Evolutionary conservation across 2,329 filamentous ascomycete genomes (phyloP).

Genomic region (Davidsoniella neocaledoniae): DNA sequence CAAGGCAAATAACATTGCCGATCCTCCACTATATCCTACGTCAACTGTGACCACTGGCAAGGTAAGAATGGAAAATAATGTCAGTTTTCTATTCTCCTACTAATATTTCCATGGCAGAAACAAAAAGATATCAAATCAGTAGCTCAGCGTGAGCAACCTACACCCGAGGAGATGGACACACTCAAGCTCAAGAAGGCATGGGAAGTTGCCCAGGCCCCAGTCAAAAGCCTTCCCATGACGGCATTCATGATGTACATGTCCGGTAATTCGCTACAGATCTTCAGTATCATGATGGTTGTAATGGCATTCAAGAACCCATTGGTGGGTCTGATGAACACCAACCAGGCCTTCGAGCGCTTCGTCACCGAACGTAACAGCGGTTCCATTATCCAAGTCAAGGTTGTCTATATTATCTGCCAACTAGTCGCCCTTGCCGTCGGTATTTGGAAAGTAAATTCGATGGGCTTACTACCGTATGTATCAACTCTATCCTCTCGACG

Average conservation of each 20-base stretch:
- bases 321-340: constrained; percentile 65
- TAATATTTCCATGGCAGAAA: constrained; percentile 22
- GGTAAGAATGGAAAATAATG: constrained; percentile 22
- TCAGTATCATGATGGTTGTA: constrained; percentile 99
- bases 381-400: constrained; percentile 67
- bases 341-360: constrained; percentile 78
- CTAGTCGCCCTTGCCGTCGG: constrained; percentile 67
- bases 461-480: constrained; percentile 79
- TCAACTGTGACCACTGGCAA: constrained; percentile 34
- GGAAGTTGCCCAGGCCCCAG: constrained; percentile 86
- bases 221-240: constrained; percentile 94
- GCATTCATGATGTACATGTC: constrained; percentile 99
- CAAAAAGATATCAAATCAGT: constrained; percentile 32
- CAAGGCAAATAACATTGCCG: constrained; percentile 52
- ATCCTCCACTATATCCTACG: constrained; percentile 69
- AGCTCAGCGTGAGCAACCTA: constrained; percentile 45
- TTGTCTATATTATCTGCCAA: constrained; percentile 78
- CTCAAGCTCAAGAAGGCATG: constrained; percentile 97
- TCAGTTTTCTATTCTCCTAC: not conserved
- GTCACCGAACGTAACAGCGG: constrained; percentile 63
- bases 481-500: constrained; percentile 16
- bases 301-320: constrained; percentile 98
- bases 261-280: constrained; percentile 93
- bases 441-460: constrained; percentile 90
- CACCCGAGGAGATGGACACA: constrained; percentile 76